These are phyloP conservation scores for Uronychia setigera DNA, from an alignment of 73 alveolate genomes.

Conservation along the genomic window DNA sequence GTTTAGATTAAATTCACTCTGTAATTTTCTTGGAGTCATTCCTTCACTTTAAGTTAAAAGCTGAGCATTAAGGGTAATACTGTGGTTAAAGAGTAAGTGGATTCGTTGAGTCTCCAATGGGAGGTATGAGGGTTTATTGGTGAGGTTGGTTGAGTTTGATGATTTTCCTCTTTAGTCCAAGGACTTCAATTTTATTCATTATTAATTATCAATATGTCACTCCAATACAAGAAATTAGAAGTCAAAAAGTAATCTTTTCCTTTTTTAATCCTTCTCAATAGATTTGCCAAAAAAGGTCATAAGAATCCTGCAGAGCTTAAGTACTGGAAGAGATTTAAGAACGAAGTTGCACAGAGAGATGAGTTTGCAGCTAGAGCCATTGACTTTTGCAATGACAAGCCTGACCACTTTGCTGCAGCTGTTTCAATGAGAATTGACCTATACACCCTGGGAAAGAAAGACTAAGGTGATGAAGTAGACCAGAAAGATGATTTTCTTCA, in stretches of 20 bases:
- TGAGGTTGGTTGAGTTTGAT: too few relatives aligned
- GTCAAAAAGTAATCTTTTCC: constrained; percentile 29
- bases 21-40: too few relatives aligned
- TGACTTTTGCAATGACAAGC: constrained; percentile 39
- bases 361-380: constrained; percentile 21
- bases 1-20: too few relatives aligned
- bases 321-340: constrained; percentile 57
- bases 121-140: too few relatives aligned
- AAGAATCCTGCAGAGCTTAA: constrained; percentile 50
- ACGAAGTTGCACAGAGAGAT: constrained; percentile 21
- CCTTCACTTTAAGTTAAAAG: too few relatives aligned
- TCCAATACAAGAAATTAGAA: constrained; percentile 35
- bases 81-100: too few relatives aligned
- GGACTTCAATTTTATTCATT: not conserved
- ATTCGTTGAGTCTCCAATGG: too few relatives aligned
- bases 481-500: not conserved
- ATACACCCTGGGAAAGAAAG: constrained; percentile 18
- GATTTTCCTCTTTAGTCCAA: not conserved
- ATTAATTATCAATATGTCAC: constrained; percentile 18
- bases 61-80: too few relatives aligned
- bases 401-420: constrained; percentile 37
- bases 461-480: constrained; percentile 16
- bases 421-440: constrained; percentile 45
- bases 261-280: not conserved
- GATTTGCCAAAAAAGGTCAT: constrained; percentile 33